These are phyloP conservation scores for Rhinocladiella mackenziei DNA, from an alignment of 2,329 filamentous ascomycete genomes.

Conservation along the genomic window DNA sequence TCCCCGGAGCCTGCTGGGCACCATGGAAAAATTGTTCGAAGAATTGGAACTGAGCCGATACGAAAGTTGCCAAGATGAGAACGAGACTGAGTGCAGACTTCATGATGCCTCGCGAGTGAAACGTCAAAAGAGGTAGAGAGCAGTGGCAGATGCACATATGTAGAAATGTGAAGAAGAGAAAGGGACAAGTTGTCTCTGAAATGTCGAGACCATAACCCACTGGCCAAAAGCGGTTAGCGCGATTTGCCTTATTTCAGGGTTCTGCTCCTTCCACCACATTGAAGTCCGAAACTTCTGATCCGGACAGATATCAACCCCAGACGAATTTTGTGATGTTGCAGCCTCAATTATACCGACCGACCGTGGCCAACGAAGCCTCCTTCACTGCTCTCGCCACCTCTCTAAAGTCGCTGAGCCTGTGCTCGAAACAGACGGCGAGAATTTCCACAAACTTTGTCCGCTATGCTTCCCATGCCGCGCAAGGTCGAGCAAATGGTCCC, in stretches of 20 bases:
- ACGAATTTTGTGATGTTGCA: too few species aligned
- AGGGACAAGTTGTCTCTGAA: not conserved
- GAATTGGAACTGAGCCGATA: slow-evolving; percentile 84
- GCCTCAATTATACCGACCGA: slow-evolving; percentile 39
- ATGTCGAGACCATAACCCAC: not conserved
- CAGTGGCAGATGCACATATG: not conserved
- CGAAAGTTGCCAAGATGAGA: slow-evolving; percentile 56
- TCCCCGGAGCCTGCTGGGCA: slow-evolving; percentile 52
- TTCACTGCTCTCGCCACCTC: slow-evolving; percentile 32
- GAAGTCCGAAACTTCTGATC: not conserved
- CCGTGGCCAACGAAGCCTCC: slow-evolving; percentile 38
- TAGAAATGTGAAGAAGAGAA: not conserved
- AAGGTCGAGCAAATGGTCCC: slow-evolving; percentile 65
- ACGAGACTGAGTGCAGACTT: slow-evolving; percentile 35
- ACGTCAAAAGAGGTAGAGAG: slow-evolving; percentile 1
- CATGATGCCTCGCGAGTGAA: slow-evolving; percentile 21
- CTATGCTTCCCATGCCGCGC: slow-evolving; percentile 61
- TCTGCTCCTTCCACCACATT: not conserved
- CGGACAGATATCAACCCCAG: not conserved
- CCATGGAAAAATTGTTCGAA: slow-evolving; percentile 91
- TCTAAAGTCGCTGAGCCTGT: slow-evolving; percentile 32
- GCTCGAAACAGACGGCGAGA: slow-evolving; percentile 31
- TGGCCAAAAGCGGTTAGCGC: slow-evolving; percentile 8
- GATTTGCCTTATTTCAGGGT: not conserved
- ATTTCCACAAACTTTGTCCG: slow-evolving; percentile 43